Conservation (phyloP, 345 rosid genomes). For the Kernera saxatilis region DNA sequence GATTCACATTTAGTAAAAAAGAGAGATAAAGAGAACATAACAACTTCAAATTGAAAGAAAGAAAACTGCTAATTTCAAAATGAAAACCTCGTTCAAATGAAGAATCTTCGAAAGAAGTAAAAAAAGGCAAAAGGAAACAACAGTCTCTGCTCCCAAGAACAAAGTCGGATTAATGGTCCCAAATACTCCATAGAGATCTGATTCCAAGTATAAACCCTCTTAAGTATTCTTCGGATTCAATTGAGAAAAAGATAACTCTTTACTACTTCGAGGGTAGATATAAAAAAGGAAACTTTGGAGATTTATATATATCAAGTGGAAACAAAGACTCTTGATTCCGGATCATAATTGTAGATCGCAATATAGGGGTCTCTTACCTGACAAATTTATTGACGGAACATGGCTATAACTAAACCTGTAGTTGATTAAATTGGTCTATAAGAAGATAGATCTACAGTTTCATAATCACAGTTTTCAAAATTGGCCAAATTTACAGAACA, state of each 20-base stretch:
- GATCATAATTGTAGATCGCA: constrained; percentile 6
- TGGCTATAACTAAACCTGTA: not conserved
- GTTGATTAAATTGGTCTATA: not conserved
- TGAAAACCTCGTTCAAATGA: not conserved
- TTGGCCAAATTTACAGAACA: not conserved
- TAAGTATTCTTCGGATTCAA: constrained; percentile 4
- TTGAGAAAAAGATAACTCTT: constrained; percentile 3
- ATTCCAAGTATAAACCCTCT: constrained; percentile 18
- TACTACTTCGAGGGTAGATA: not conserved
- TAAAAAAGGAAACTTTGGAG: not conserved
- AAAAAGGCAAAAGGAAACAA: constrained; percentile 10
- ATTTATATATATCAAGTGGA: not conserved
- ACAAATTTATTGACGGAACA: not conserved
- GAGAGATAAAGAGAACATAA: constrained; percentile 7
- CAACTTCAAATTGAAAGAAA: constrained; percentile 12
- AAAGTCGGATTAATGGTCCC: constrained; percentile 19
- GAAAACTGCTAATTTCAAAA: constrained; percentile 13
- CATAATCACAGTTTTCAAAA: not conserved
- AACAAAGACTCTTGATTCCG: not conserved
- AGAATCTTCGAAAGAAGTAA: constrained; percentile 21
- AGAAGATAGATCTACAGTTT: constrained; percentile 9
- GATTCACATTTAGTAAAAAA: constrained; percentile 20
- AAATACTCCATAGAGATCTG: constrained; percentile 6
- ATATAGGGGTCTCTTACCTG: not conserved
- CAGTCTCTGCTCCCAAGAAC: constrained; percentile 24